These are phyloP conservation scores for Ambrosia artemisiifolia DNA, from an alignment of 129 eudicot species.

Conservation along the genomic window DNA sequence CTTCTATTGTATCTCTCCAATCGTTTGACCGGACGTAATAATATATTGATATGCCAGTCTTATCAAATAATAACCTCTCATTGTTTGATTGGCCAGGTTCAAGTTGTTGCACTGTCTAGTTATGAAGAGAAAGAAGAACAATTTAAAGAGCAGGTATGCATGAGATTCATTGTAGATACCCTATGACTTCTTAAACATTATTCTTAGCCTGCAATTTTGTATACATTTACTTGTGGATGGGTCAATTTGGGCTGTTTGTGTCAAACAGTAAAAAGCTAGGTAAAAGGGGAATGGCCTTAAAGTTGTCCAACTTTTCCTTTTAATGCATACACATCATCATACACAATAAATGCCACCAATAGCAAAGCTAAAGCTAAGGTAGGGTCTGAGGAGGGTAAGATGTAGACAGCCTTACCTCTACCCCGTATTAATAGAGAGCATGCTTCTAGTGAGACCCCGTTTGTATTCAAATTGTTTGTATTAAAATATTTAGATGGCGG, in stretches of 20 bases:
- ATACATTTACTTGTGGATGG: not conserved
- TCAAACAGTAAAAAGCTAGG: not conserved
- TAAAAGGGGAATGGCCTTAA: not conserved
- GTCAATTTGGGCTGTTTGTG: constrained; percentile 1
- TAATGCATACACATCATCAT: not conserved
- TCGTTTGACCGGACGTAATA: not conserved
- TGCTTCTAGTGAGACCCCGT: too few species aligned
- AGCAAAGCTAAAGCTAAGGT: too few species aligned
- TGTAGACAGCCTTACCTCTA: too few species aligned
- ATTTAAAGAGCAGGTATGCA: constrained; percentile 85
- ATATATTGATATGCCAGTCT: not conserved
- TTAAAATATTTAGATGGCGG: not conserved
- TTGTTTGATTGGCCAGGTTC: constrained; percentile 58
- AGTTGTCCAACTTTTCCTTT: not conserved
- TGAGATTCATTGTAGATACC: not conserved
- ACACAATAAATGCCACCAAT: too few species aligned
- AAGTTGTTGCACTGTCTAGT: constrained; percentile 93
- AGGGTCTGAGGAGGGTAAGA: too few species aligned
- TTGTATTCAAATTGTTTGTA: not conserved
- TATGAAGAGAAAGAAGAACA: constrained; percentile 98
- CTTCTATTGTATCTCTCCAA: not conserved
- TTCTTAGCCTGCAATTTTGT: not conserved
- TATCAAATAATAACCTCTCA: not conserved
- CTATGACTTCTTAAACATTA: not conserved
- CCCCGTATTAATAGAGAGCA: too few species aligned